Conservation (phyloP, 2,329 filamentous ascomycete genomes). For the Fusarium algeriense region DNA sequence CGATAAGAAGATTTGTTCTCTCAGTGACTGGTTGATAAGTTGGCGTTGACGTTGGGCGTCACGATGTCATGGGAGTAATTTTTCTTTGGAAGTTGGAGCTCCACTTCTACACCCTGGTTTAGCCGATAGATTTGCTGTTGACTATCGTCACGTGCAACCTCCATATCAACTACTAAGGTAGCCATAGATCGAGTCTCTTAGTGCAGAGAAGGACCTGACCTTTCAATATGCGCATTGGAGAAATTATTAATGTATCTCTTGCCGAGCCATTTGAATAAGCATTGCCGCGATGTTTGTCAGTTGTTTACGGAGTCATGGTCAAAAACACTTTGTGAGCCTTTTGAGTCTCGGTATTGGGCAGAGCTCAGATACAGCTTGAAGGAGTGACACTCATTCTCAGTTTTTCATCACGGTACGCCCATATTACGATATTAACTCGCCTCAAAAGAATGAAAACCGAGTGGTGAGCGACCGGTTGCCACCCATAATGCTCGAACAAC, state of each 20-base stretch:
- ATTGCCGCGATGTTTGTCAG: neutral
- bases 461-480: neutral
- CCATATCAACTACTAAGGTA: neutral
- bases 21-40: constrained; percentile 34
- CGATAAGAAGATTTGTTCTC: constrained; percentile 34
- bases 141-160: constrained; percentile 41
- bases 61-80: constrained; percentile 46
- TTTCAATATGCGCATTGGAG: neutral
- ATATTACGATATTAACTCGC: neutral
- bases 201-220: neutral
- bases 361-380: neutral
- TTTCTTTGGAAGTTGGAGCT: constrained; percentile 43
- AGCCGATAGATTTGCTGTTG: constrained; percentile 37
- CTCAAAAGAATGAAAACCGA: neutral
- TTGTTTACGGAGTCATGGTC: neutral
- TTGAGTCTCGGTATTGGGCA: neutral
- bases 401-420: neutral
- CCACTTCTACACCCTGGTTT: constrained; percentile 33
- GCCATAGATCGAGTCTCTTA: neutral
- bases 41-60: constrained; percentile 43
- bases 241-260: neutral
- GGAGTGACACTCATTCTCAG: neutral
- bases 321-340: neutral
- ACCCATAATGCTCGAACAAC: no score
- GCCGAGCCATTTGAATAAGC: neutral